Evolutionary conservation across 1,284 basidiomycete species (phyloP).

Genomic region (Inonotus obliquus): DNA sequence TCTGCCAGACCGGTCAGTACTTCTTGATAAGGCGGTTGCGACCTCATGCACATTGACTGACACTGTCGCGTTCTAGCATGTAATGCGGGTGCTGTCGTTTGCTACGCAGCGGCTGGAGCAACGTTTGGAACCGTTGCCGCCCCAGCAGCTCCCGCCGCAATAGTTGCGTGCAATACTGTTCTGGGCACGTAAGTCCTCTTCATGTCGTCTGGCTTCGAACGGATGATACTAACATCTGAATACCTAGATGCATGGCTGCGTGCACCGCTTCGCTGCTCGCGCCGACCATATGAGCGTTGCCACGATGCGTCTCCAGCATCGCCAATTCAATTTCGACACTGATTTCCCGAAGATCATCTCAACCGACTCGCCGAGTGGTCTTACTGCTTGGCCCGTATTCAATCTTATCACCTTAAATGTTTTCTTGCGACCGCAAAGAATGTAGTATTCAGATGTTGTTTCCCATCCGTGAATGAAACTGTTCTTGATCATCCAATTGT

Average conservation of each 20-base stretch:
- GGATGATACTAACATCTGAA: not conserved
- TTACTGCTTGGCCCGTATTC: not conserved
- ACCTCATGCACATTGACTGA: no score
- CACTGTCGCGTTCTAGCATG: slow-evolving; percentile 49
- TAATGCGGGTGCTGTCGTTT: slow-evolving; percentile 45
- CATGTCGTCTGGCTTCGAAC: not conserved
- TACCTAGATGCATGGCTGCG: slow-evolving; percentile 21
- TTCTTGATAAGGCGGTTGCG: no score
- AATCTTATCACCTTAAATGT: not conserved
- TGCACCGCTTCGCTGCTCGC: slow-evolving; percentile 24
- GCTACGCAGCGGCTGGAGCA: slow-evolving; percentile 49
- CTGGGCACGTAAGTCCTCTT: slow-evolving; percentile 33
- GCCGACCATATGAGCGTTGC: slow-evolving; percentile 25
- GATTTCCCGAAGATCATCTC: not conserved
- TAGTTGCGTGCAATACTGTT: slow-evolving; percentile 46
- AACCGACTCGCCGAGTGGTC: not conserved
- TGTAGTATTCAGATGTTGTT: no score
- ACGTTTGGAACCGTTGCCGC: slow-evolving; percentile 45
- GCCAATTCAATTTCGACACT: not conserved
- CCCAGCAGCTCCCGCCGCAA: slow-evolving; percentile 36
- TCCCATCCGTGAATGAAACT: no score
- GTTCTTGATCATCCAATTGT: no score
- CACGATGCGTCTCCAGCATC: not conserved
- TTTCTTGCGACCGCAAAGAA: no score
- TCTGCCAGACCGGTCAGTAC: no score